Evolutionary conservation across 176 grass and related monocot genomes (phyloP).

Genomic region (Hyparrhenia diplandra): DNA sequence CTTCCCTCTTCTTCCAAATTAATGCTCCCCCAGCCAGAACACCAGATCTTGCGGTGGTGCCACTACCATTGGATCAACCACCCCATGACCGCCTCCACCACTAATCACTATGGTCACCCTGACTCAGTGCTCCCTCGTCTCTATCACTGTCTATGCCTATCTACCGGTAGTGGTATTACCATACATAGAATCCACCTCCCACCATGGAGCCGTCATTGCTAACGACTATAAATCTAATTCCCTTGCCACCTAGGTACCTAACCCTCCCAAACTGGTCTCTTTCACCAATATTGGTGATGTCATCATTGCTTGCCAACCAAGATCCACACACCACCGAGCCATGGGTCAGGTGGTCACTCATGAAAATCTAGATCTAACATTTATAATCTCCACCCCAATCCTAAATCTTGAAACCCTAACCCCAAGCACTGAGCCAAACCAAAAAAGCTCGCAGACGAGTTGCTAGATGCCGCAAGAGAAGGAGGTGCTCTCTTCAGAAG

Average conservation of each 20-base stretch:
- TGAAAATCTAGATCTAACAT: neutral
- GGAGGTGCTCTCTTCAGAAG: neutral
- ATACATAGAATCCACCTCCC: neutral
- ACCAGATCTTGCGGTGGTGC: fast-evolving
- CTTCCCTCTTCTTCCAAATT: neutral
- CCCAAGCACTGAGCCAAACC: neutral
- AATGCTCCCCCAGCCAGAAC: neutral
- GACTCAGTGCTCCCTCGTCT: neutral
- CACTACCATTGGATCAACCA: neutral
- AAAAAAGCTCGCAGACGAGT: neutral
- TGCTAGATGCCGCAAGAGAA: neutral
- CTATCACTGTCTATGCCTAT: neutral
- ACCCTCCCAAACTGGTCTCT: neutral
- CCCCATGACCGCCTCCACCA: too few relatives aligned
- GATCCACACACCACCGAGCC: neutral
- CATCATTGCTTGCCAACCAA: neutral
- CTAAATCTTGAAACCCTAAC: neutral
- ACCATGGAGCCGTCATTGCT: neutral
- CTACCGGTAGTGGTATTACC: neutral
- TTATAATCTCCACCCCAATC: neutral
- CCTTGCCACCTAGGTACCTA: too few relatives aligned
- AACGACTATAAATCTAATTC: fast-evolving
- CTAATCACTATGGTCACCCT: neutral
- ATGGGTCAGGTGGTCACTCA: neutral
- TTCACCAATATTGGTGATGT: fast-evolving